Conservation (phyloP, 495 filamentous ascomycete species). For the Staphylotrichum tortipilum region DNA sequence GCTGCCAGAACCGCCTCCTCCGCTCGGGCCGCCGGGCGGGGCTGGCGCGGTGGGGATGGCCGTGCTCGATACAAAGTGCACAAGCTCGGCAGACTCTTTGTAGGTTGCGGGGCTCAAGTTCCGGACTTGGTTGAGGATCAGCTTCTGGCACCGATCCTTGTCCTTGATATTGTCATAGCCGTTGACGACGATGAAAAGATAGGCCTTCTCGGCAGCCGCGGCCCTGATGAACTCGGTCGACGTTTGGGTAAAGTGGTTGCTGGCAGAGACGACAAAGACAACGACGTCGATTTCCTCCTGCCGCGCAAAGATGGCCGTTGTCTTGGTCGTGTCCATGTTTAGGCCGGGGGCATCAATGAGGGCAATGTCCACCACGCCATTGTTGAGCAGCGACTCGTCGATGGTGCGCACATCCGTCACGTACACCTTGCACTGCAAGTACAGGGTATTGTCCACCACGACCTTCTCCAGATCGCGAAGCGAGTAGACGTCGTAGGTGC, state of each 20-base stretch:
- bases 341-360: conserved; percentile 94
- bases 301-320: conserved; percentile 89
- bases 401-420: conserved; percentile 85
- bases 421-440: conserved; percentile 94
- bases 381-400: conserved; percentile 90
- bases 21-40: conserved; percentile 44
- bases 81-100: conserved; percentile 86
- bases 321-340: conserved; percentile 92
- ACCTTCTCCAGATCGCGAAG: conserved; percentile 75
- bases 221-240: conserved; percentile 96
- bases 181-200: conserved; percentile 98
- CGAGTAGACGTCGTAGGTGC: conserved; percentile 79
- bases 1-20: conserved; percentile 54
- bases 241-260: conserved; percentile 93
- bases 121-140: conserved; percentile 83
- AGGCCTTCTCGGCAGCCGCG: conserved; percentile 92
- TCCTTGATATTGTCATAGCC: conserved; percentile 91
- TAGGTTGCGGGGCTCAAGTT: conserved; percentile 79
- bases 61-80: conserved; percentile 96
- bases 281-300: conserved; percentile 99
- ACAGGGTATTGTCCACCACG: conserved; percentile 76
- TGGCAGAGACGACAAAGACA: conserved; percentile 94
- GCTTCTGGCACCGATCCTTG: conserved; percentile 70
- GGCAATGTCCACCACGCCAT: conserved; percentile 95
- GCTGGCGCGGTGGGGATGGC: conserved; percentile 66